phyloP scores from a whole-genome alignment of 2,329 filamentous ascomycete species.

The Exophiala lecanii-corni region DNA sequence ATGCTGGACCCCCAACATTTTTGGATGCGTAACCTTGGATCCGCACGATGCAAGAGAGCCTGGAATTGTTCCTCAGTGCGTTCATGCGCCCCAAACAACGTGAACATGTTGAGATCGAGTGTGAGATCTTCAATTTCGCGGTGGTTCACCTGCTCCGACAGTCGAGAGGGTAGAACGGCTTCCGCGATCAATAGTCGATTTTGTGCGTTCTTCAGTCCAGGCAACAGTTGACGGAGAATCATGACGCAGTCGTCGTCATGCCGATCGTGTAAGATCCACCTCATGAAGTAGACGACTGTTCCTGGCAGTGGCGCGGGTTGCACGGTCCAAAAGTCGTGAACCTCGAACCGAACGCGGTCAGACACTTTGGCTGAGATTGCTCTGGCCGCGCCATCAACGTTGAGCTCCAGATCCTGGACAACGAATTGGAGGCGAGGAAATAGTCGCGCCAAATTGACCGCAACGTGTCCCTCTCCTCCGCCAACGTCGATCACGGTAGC shows the following conservation, averaged over 20 bases:
- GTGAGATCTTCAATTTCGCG: no score
- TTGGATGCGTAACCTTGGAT: no score
- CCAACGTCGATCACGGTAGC: no score
- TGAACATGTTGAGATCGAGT: no score
- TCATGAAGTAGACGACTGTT: not conserved
- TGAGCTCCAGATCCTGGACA: not conserved
- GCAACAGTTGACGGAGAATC: not conserved
- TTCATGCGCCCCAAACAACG: no score
- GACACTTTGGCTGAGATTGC: not conserved
- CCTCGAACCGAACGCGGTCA: not conserved
- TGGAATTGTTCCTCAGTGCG: no score
- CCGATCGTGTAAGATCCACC: not conserved
- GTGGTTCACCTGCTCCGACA: no score
- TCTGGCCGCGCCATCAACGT: not conserved
- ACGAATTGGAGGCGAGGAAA: not conserved
- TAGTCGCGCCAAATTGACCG: not conserved
- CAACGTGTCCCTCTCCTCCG: not conserved
- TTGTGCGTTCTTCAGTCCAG: not conserved
- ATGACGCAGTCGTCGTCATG: not conserved
- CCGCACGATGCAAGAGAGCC: no score
- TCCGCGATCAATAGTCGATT: not conserved
- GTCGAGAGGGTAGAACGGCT: not conserved
- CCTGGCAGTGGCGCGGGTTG: not conserved
- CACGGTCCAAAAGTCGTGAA: not conserved
- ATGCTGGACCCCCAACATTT: no score